Evolutionary conservation across 2,329 filamentous ascomycete genomes (phyloP).

Genomic region (Anthostomella pinea): DNA sequence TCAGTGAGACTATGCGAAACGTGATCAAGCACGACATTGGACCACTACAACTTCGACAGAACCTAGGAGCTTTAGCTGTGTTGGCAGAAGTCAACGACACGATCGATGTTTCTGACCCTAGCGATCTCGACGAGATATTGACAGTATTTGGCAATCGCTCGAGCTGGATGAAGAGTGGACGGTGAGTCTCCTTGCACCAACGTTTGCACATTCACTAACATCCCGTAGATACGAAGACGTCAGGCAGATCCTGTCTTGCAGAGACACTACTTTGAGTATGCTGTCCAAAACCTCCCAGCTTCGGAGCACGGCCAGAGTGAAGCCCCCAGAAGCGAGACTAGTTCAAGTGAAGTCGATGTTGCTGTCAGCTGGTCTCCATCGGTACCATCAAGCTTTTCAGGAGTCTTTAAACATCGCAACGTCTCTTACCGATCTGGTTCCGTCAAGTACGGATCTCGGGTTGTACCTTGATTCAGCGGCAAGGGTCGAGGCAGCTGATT

Average conservation of each 20-base stretch:
- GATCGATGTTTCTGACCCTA: conserved; percentile 55
- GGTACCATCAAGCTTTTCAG: conserved; percentile 77
- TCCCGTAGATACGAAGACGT: conserved; percentile 68
- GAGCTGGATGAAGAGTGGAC: conserved; percentile 78
- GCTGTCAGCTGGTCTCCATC: conserved; percentile 69
- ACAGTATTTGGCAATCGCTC: conserved; percentile 62
- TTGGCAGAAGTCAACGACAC: conserved; percentile 81
- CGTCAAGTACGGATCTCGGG: conserved; percentile 65
- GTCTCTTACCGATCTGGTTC: conserved; percentile 74
- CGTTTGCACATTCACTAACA: conserved; percentile 19
- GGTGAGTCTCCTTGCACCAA: conserved; percentile 48
- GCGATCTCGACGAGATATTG: conserved; percentile 62
- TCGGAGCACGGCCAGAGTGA: conserved; percentile 58
- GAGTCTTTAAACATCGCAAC: conserved; percentile 85
- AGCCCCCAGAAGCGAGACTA: conserved; percentile 61
- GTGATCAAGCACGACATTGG: conserved; percentile 50
- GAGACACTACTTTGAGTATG: conserved; percentile 78
- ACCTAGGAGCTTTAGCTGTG: conserved; percentile 64
- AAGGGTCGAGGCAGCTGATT: conserved; percentile 79
- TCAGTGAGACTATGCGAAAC: conserved; percentile 57
- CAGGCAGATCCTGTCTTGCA: conserved; percentile 74
- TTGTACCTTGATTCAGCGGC: conserved; percentile 74
- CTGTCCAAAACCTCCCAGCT: conserved; percentile 69
- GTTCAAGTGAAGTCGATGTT: conserved; percentile 77
- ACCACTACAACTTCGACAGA: conserved; percentile 50